Conservation (phyloP, 1,139 yeast genomes). For the Lodderomyces beijingensis region DNA sequence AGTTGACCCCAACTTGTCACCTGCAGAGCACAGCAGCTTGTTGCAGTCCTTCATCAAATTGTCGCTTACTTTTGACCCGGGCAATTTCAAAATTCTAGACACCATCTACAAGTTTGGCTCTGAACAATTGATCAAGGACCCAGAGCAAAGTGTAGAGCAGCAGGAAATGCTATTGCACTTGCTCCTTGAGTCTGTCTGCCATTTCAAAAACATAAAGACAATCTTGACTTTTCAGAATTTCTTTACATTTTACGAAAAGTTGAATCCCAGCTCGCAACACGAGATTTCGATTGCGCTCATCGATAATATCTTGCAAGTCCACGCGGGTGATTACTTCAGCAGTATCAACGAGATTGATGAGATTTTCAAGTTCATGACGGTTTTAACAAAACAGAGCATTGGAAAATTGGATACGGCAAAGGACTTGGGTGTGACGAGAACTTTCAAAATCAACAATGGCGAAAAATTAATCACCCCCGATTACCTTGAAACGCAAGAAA, state of each 20-base stretch:
- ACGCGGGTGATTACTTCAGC: slow-evolving; percentile 16
- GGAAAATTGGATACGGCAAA: slow-evolving; percentile 28
- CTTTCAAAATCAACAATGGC: slow-evolving; percentile 29
- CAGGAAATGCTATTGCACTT: slow-evolving; percentile 50
- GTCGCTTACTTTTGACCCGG: slow-evolving; percentile 65
- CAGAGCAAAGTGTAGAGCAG: slow-evolving; percentile 12
- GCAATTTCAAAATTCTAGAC: slow-evolving; percentile 57
- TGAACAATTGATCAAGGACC: slow-evolving; percentile 30
- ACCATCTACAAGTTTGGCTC: slow-evolving; percentile 56
- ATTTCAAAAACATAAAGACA: slow-evolving; percentile 28
- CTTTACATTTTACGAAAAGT: slow-evolving; percentile 35
- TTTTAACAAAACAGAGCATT: slow-evolving; percentile 32
- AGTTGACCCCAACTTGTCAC: slow-evolving; percentile 58
- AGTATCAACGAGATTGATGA: slow-evolving; percentile 37
- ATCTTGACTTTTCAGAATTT: slow-evolving; percentile 35
- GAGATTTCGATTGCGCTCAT: slow-evolving; percentile 41
- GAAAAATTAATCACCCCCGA: slow-evolving; percentile 31
- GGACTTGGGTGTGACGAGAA: slow-evolving; percentile 33
- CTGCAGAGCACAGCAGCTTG: slow-evolving; percentile 61
- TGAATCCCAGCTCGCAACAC: slow-evolving; percentile 29
- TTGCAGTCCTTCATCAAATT: slow-evolving; percentile 63
- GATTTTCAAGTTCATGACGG: slow-evolving; percentile 39
- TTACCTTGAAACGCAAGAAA: slow-evolving; percentile 56
- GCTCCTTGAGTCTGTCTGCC: slow-evolving; percentile 54
- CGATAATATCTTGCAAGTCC: slow-evolving; percentile 27